Evolutionary conservation across 495 filamentous ascomycete species (phyloP).

Genomic region (Jackrogersella minutella): DNA sequence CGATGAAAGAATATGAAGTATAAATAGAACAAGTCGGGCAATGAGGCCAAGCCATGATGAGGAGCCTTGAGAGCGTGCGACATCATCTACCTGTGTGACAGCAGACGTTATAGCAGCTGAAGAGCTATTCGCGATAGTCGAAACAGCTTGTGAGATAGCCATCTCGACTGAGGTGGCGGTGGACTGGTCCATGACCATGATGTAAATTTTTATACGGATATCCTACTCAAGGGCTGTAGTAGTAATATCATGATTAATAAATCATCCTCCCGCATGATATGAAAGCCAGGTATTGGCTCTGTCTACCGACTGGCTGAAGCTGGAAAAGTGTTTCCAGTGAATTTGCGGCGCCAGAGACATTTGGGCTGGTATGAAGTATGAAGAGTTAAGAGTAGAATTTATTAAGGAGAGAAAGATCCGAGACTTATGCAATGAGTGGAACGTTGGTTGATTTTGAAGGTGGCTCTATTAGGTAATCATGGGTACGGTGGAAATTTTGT

Average conservation of each 20-base stretch:
- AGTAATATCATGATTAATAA: conserved; percentile 19
- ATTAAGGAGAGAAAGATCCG: conserved; percentile 37
- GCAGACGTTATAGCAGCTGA: conserved; percentile 42
- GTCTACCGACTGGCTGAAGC: conserved; percentile 22
- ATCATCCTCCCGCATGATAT: conserved; percentile 25
- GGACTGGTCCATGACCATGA: conserved; percentile 30
- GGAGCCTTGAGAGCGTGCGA: conserved; percentile 47
- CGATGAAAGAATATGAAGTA: conserved; percentile 72
- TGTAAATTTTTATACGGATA: background rate
- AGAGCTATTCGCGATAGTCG: conserved; percentile 35
- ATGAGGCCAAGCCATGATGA: conserved; percentile 59
- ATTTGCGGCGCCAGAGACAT: conserved; percentile 38
- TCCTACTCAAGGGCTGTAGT: background rate
- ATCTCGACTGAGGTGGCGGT: conserved; percentile 14
- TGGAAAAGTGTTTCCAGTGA: conserved; percentile 34
- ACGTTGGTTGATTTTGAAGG: conserved; percentile 22
- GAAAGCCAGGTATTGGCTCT: conserved; percentile 12
- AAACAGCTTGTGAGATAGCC: conserved; percentile 38
- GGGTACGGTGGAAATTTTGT: conserved; percentile 12
- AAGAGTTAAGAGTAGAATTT: background rate
- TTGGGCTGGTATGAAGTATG: conserved; percentile 24
- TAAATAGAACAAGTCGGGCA: conserved; percentile 57
- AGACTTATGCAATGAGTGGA: conserved; percentile 32
- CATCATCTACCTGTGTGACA: conserved; percentile 49
- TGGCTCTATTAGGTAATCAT: background rate